These are phyloP conservation scores for Cylindrotheca closterium DNA, from an alignment of 108 stramenopile species.

Conservation along the genomic window DNA sequence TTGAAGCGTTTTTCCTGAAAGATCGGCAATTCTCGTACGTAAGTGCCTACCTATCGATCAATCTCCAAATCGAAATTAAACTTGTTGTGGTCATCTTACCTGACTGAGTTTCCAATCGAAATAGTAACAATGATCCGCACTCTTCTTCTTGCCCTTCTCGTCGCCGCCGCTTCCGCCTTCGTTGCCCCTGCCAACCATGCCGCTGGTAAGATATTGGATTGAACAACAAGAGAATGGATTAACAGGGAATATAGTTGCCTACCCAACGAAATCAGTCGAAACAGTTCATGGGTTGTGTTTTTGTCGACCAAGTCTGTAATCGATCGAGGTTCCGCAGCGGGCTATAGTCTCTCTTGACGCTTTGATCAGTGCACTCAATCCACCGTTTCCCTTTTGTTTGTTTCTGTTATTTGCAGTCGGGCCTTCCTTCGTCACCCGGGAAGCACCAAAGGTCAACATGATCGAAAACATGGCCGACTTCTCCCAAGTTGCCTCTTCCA, in stretches of 20 bases:
- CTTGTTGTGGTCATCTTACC: background rate
- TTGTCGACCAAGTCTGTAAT: too few relatives aligned
- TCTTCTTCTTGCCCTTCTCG: conserved; percentile 73
- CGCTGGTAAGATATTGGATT: conserved; percentile 38
- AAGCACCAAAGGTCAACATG: conserved; percentile 65
- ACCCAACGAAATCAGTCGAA: too few relatives aligned
- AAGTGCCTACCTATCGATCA: background rate
- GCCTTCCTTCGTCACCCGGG: conserved; percentile 47
- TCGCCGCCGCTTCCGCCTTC: conserved; percentile 83
- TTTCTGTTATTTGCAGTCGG: background rate
- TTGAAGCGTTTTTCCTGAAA: background rate
- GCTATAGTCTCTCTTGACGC: too few relatives aligned
- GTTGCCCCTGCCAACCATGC: conserved; percentile 73
- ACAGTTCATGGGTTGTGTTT: too few relatives aligned
- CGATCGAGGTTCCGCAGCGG: too few relatives aligned
- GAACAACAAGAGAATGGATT: too few relatives aligned
- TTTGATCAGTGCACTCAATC: too few relatives aligned
- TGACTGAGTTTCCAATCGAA: background rate
- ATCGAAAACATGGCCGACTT: conserved; percentile 67
- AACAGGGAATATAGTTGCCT: too few relatives aligned
- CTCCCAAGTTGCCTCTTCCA: conserved; percentile 48
- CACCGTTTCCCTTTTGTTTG: too few relatives aligned
- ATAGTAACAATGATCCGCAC: conserved; percentile 43
- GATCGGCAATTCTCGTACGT: background rate
- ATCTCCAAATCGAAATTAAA: background rate